Evolutionary conservation across 2,329 filamentous ascomycete genomes (phyloP).

Genomic region (Clarireedia sp.): DNA sequence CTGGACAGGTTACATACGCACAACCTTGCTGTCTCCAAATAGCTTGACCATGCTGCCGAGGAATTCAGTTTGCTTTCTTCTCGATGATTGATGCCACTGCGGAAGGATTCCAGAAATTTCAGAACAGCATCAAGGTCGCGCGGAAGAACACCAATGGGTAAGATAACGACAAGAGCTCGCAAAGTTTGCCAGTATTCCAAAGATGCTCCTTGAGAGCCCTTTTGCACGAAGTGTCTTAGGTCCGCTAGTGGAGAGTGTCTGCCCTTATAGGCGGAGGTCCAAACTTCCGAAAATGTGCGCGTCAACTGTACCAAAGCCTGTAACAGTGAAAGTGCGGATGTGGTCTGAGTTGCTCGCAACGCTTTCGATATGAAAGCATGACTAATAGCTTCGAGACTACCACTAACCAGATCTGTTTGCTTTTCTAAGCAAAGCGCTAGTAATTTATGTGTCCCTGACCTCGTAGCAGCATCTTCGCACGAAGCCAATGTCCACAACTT

Average conservation of each 20-base stretch:
- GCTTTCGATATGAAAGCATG: constrained; percentile 63
- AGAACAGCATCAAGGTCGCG: constrained; percentile 44
- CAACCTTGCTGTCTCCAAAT: constrained; percentile 55
- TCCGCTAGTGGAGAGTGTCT: constrained; percentile 47
- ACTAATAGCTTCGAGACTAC: constrained; percentile 43
- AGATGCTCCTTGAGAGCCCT: constrained; percentile 73
- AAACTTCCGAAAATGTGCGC: constrained; percentile 55
- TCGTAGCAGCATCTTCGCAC: constrained; percentile 47
- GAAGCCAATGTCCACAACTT: constrained; percentile 59
- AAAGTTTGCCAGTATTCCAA: constrained; percentile 67
- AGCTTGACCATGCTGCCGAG: constrained; percentile 64
- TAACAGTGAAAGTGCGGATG: constrained; percentile 66
- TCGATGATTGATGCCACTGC: constrained; percentile 61
- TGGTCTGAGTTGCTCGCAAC: constrained; percentile 62
- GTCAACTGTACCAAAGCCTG: constrained; percentile 62
- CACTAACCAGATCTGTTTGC: constrained; percentile 39
- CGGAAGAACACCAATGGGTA: constrained; percentile 51
- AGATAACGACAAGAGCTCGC: constrained; percentile 47
- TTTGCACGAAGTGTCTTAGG: constrained; percentile 66
- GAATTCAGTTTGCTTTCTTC: constrained; percentile 68
- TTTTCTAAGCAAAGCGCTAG: constrained; percentile 41
- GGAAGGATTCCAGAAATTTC: constrained; percentile 58
- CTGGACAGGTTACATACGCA: constrained; percentile 41
- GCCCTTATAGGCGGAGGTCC: constrained; percentile 54
- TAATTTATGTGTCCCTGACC: constrained; percentile 45